Conservation (phyloP, 73 alveolate species). For the Blepharisma japonicum region DNA sequence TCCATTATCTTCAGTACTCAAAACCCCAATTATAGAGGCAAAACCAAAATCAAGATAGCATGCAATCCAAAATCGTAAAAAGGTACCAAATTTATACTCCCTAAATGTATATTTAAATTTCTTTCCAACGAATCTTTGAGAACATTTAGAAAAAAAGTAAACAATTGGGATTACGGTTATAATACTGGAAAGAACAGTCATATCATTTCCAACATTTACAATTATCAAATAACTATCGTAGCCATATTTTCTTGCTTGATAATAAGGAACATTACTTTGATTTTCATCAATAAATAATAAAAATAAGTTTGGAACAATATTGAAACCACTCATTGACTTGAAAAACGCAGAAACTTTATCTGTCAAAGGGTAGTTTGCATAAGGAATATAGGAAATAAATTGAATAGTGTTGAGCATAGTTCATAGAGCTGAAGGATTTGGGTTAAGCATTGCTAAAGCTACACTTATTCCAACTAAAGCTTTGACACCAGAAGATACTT, state of each 20-base stretch:
- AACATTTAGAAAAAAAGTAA: neutral
- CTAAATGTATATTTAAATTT: neutral
- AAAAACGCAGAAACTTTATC: neutral
- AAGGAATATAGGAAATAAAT: neutral
- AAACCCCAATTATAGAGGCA: too few species aligned
- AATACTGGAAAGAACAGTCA: neutral
- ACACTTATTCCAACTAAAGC: neutral
- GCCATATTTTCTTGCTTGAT: slow-evolving; percentile 1
- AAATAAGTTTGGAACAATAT: neutral
- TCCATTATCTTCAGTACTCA: too few species aligned
- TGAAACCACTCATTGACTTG: neutral
- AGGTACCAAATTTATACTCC: neutral
- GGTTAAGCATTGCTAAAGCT: neutral
- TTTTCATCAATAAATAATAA: neutral
- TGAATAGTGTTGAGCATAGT: slow-evolving; percentile 19
- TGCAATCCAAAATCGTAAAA: slow-evolving; percentile 21
- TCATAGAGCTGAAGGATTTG: slow-evolving; percentile 18
- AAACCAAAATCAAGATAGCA: neutral
- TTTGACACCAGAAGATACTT: too few species aligned
- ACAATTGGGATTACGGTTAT: neutral
- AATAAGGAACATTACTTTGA: neutral
- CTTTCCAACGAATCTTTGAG: neutral
- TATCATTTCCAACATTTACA: slow-evolving; percentile 3
- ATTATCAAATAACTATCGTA: neutral
- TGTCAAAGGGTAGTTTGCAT: neutral